phyloP scores from a whole-genome alignment of 108 stramenopile genomes.

The Pseudonitzschia pungens region DNA sequence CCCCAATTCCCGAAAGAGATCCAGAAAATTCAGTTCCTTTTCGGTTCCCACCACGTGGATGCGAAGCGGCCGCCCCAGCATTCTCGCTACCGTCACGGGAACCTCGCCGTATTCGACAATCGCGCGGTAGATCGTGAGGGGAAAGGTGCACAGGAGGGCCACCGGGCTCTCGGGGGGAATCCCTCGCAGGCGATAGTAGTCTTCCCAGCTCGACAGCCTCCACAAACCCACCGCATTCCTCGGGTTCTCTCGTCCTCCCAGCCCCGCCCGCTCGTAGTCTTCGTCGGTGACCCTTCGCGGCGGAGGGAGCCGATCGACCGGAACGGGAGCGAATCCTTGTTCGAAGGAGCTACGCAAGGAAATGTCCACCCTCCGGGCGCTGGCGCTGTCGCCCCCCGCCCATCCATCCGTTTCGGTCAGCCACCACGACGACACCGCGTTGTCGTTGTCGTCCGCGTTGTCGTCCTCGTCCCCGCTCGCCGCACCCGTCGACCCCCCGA shows the following conservation, averaged over 20 bases:
- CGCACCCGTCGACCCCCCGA: slow-evolving; percentile 11
- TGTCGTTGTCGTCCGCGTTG: neutral
- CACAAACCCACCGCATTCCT: slow-evolving; percentile 49
- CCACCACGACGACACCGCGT: slow-evolving; percentile 57
- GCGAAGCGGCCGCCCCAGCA: slow-evolving; percentile 70
- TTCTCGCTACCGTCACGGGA: slow-evolving; percentile 74
- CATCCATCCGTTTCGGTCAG: slow-evolving; percentile 74
- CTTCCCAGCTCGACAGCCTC: slow-evolving; percentile 63
- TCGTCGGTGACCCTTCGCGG: slow-evolving; percentile 40
- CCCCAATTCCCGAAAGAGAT: slow-evolving; percentile 73
- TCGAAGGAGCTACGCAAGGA: slow-evolving; percentile 47
- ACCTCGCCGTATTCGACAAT: slow-evolving; percentile 67
- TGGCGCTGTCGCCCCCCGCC: slow-evolving; percentile 62
- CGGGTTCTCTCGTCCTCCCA: neutral
- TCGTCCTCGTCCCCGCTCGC: neutral
- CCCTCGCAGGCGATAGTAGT: slow-evolving; percentile 69
- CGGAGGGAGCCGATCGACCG: slow-evolving; percentile 43
- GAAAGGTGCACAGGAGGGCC: slow-evolving; percentile 74
- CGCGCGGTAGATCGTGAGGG: slow-evolving; percentile 77
- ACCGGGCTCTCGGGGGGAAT: slow-evolving; percentile 67
- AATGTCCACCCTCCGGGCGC: slow-evolving; percentile 61
- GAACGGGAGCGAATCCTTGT: slow-evolving; percentile 67
- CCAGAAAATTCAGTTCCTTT: slow-evolving; percentile 89
- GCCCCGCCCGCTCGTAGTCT: slow-evolving; percentile 32
- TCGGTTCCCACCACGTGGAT: slow-evolving; percentile 85